These are phyloP conservation scores for Jackrogersella minutella DNA, from an alignment of 495 filamentous ascomycete species.

Conservation along the genomic window DNA sequence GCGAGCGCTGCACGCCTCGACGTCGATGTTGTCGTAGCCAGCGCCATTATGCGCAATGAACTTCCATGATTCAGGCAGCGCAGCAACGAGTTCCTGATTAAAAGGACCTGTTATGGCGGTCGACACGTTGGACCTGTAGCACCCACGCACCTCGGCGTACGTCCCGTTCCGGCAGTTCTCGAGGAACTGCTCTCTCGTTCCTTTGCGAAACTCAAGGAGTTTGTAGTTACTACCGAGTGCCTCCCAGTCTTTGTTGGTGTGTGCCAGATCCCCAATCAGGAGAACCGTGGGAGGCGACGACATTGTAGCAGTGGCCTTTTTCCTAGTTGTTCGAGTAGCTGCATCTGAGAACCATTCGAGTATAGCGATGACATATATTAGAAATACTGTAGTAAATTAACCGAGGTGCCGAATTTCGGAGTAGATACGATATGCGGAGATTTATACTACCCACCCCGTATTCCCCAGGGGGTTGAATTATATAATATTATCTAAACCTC, in stretches of 20 bases:
- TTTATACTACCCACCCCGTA: no score
- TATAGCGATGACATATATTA: no score
- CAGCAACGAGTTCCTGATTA: conserved; percentile 70
- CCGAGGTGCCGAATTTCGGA: conserved; percentile 35
- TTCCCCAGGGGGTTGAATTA: no score
- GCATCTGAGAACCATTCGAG: no score
- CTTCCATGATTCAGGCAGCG: conserved; percentile 70
- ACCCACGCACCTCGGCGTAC: conserved; percentile 70
- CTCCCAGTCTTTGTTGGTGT: conserved; percentile 63
- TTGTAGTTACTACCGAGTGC: conserved; percentile 59
- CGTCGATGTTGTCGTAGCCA: conserved; percentile 84
- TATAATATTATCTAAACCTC: no score
- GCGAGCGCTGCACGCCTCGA: conserved; percentile 69
- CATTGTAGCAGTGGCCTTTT: not conserved
- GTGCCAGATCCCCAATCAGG: conserved; percentile 64
- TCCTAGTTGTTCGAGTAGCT: no score
- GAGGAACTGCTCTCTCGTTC: conserved; percentile 68
- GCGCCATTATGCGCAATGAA: conserved; percentile 90
- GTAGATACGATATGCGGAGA: not conserved
- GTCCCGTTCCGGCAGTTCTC: conserved; percentile 73
- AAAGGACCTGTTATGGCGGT: conserved; percentile 71
- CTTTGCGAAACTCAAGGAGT: conserved; percentile 57
- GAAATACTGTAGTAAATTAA: not conserved
- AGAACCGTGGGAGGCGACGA: conserved; percentile 54
- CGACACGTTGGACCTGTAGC: conserved; percentile 81